Evolutionary conservation across 495 filamentous ascomycete genomes (phyloP), one percentile per base, ranked within the genome.

Genomic region (Neurospora cerealis): DNA sequence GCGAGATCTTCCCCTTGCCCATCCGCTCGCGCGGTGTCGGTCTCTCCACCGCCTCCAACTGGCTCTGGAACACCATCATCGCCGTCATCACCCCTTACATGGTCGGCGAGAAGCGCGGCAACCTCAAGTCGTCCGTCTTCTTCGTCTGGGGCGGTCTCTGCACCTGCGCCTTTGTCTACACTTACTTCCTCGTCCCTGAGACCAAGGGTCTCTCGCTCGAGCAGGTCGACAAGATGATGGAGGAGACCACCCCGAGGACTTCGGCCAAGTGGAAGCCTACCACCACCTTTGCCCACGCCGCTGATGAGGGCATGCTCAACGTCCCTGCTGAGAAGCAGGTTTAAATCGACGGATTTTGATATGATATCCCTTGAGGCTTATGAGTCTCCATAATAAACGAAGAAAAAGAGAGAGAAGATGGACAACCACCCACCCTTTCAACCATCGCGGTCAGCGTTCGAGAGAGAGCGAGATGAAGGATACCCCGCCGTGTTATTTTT

Each of bases 171-270:
- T 84, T 92, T 73, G 75, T 93, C 78, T 94, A 90, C 85, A 88
- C 91, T 70, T 95, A 91, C 87, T 91, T 93, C 88, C 86, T 95
- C 54, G 87, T 96, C 62, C 91, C 91, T 70, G 93, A 95, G 87
- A 95, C 93, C 81, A 95, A 94, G 89, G 93, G 93, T 74, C 86
- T 96, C 24, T 91, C 92, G 21, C 91, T 96, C 69, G 93, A 96
- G 85, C 93, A 96, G 81, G 91, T 96, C 78, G 93, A 96, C 84
- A 88, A 89, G 83, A 94, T 95, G 93, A 88, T 96, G 86, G 93
- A 94, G 81, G 93, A 95, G 84, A 88, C 88, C 6, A 91, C 87
- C 2, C 90, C 93, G n/a, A 82, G 89, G 34, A 91, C 87, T 19
- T 93, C 91, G 71, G 79, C 85, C 80, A 88, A 87, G 78, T 95